Percentiles rank a stretch among this genome's conserved stretches.
phyloP scores from a whole-genome alignment of 176 grass and related monocot species.

The Alloteropsis semialata region DNA sequence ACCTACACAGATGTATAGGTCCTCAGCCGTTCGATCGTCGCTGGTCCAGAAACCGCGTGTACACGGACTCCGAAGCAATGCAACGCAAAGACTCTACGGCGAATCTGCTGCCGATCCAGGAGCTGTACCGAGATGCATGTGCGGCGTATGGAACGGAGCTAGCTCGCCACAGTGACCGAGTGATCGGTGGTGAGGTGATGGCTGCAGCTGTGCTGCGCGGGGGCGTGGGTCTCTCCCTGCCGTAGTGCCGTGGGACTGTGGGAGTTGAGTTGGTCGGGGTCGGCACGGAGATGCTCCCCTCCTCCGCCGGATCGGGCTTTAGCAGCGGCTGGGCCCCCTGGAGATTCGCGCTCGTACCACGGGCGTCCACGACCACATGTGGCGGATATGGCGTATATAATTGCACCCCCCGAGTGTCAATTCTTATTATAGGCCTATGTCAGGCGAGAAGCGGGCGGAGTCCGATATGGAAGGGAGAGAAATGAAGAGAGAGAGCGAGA shows the following conservation, averaged over 20 bases:
- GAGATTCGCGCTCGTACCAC: conserved; percentile 25
- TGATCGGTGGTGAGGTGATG: not conserved
- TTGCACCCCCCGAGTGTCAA: conserved; percentile 18
- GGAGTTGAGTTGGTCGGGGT: not conserved
- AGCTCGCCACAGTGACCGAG: not conserved
- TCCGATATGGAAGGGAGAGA: too few species aligned
- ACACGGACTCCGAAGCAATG: not conserved
- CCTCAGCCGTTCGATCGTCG: not conserved
- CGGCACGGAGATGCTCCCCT: not conserved
- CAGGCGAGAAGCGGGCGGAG: too few species aligned
- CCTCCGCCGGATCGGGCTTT: conserved; percentile 9
- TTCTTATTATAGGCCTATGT: too few species aligned
- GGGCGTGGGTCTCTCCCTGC: not conserved
- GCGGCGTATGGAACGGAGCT: not conserved
- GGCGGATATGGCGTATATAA: conserved; percentile 24
- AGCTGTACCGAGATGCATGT: conserved; percentile 15
- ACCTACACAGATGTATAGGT: too few species aligned
- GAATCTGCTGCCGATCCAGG: not conserved
- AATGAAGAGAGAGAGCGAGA: too few species aligned
- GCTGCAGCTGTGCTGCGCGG: not conserved
- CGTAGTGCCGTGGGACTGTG: too few species aligned
- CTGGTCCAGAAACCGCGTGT: not conserved
- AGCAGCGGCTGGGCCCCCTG: not conserved
- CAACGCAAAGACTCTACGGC: not conserved
- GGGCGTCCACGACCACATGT: conserved; percentile 27